These are phyloP conservation scores for Tuber microsphaerosporum DNA, from an alignment of 495 filamentous ascomycete species.

Conservation along the genomic window DNA sequence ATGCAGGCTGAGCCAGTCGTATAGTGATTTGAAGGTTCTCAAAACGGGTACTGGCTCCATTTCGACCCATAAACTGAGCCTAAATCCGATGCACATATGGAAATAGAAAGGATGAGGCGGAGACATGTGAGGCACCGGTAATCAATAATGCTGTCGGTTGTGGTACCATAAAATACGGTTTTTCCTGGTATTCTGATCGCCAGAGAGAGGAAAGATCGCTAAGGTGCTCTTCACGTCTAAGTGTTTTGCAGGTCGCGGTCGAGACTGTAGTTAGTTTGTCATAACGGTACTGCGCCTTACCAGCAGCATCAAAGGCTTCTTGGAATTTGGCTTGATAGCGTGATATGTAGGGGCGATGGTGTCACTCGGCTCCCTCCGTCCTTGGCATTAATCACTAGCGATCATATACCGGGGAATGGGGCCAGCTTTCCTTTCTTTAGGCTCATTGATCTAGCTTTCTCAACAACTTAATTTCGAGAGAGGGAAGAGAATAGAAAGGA, in stretches of 20 bases:
- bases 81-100: not conserved
- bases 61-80: not conserved
- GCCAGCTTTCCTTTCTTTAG: not conserved
- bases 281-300: not conserved
- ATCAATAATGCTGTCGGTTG: not conserved
- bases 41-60: not conserved
- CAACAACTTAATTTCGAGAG: not conserved
- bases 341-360: conserved; percentile 26
- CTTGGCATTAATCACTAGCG: not conserved
- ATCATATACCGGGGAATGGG: not conserved
- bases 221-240: not conserved
- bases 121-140: not conserved
- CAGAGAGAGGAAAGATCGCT: not conserved
- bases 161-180: not conserved
- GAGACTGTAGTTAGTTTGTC: not conserved
- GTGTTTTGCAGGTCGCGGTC: not conserved
- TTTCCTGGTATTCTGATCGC: not conserved
- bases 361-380: conserved; percentile 12
- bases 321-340: conserved; percentile 12
- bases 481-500: not conserved
- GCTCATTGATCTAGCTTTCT: not conserved
- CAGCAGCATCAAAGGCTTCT: not conserved
- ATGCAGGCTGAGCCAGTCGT: not conserved
- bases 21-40: not conserved
- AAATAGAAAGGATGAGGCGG: not conserved